Evolutionary conservation across 495 filamentous ascomycete species (phyloP).

Genomic region (Trichocladium antarcticum): DNA sequence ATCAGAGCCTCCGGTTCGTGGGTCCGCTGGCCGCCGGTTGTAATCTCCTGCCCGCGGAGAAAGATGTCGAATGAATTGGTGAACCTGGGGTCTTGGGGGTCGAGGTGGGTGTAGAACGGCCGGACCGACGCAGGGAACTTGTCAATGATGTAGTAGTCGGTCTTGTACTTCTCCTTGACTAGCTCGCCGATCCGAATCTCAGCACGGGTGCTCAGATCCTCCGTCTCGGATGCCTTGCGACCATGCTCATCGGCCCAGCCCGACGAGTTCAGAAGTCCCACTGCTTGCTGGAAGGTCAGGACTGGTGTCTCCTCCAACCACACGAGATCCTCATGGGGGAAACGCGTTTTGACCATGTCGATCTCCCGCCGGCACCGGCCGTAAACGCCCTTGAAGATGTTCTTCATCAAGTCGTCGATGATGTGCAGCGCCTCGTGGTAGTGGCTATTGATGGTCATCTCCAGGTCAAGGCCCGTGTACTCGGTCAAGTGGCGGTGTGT

Average conservation of each 20-base stretch:
- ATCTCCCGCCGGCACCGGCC: slow-evolving; percentile 57
- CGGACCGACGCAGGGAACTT: slow-evolving; percentile 77
- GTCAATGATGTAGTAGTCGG: slow-evolving; percentile 91
- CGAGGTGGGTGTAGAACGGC: slow-evolving; percentile 92
- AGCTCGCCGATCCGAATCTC: slow-evolving; percentile 78
- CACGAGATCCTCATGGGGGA: slow-evolving; percentile 48
- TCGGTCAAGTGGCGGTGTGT: slow-evolving; percentile 94
- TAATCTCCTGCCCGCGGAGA: slow-evolving; percentile 85
- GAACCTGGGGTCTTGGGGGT: slow-evolving; percentile 54
- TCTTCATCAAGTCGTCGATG: slow-evolving; percentile 75
- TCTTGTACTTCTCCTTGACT: slow-evolving; percentile 73
- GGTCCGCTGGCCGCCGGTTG: slow-evolving; percentile 84
- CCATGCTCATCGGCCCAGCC: slow-evolving; percentile 70
- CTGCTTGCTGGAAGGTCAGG: slow-evolving; percentile 68
- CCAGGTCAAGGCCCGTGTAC: slow-evolving; percentile 88
- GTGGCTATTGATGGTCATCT: slow-evolving; percentile 81
- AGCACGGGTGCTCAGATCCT: slow-evolving; percentile 74
- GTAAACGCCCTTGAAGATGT: slow-evolving; percentile 72
- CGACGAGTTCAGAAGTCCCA: slow-evolving; percentile 68
- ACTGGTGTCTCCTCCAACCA: slow-evolving; percentile 76
- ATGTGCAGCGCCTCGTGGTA: slow-evolving; percentile 83
- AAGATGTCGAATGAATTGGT: slow-evolving; percentile 97
- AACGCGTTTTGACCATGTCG: slow-evolving; percentile 50
- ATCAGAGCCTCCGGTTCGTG: slow-evolving; percentile 66
- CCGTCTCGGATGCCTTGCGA: slow-evolving; percentile 51